phyloP scores from a whole-genome alignment of 495 filamentous ascomycete genomes.

The Saxophila tyrrhenica region DNA sequence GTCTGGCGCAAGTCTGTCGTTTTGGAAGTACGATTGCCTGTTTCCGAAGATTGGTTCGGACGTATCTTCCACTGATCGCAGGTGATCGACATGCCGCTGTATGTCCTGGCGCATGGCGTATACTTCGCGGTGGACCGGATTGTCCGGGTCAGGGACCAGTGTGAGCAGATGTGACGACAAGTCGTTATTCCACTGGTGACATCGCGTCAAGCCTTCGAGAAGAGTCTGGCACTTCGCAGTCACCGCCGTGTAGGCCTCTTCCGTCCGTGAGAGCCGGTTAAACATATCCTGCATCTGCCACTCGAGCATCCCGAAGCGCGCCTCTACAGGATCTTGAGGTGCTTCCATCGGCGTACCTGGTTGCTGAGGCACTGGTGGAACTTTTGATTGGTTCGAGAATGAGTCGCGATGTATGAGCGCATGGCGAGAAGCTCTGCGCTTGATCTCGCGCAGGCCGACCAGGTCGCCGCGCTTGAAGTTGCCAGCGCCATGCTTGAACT shows the following conservation, averaged over 20 bases:
- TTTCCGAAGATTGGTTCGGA: constrained; percentile 64
- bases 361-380: constrained; percentile 65
- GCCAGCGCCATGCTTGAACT: constrained; percentile 97
- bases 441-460: constrained; percentile 86
- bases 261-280: constrained; percentile 61
- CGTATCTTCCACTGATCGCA: constrained; percentile 60
- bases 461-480: constrained; percentile 95
- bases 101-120: constrained; percentile 72
- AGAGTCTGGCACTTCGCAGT: constrained; percentile 71
- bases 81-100: constrained; percentile 66
- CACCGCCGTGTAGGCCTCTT: constrained; percentile 70
- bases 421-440: constrained; percentile 90
- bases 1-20: constrained; percentile 47
- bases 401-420: constrained; percentile 92
- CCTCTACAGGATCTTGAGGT: constrained; percentile 57
- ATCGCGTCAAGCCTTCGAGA: constrained; percentile 66
- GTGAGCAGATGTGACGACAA: constrained; percentile 60
- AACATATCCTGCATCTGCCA: constrained; percentile 73
- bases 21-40: constrained; percentile 65
- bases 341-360: constrained; percentile 61
- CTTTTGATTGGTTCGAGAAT: constrained; percentile 60
- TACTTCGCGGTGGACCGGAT: constrained; percentile 52
- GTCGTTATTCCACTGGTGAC: constrained; percentile 71
- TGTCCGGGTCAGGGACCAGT: constrained; percentile 56
- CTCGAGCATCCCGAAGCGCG: constrained; percentile 64